Evolutionary conservation across 2,329 filamentous ascomycete genomes (phyloP).

Genomic region (Fusarium robinianum): DNA sequence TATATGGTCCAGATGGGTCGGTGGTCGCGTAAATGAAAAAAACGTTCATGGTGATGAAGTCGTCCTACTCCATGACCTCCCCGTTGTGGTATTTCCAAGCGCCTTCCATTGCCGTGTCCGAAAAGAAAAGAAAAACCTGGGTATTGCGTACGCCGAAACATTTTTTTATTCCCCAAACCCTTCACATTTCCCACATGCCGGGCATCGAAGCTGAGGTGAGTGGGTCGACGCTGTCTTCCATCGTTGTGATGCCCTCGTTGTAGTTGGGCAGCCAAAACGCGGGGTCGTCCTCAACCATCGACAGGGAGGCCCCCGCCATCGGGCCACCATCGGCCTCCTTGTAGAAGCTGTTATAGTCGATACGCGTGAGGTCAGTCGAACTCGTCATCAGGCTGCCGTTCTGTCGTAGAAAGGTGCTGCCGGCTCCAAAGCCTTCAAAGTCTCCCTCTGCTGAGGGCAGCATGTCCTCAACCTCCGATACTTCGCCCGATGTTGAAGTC

Average conservation of each 20-base stretch:
- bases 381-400: conserved; percentile 48
- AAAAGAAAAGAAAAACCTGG: conserved; percentile 36
- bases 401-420: conserved; percentile 54
- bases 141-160: conserved; percentile 41
- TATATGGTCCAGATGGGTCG: conserved; percentile 34
- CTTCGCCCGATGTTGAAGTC: conserved; percentile 67
- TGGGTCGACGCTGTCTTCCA: conserved; percentile 45
- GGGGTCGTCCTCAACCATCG: conserved; percentile 57
- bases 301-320: conserved; percentile 48
- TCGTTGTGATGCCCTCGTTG: conserved; percentile 43
- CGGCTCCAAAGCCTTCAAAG: conserved; percentile 52
- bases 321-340: conserved; percentile 50
- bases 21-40: conserved; percentile 31
- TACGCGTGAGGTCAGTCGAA: conserved; percentile 51
- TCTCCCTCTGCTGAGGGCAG: conserved; percentile 53
- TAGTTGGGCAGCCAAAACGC: conserved; percentile 56
- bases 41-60: conserved; percentile 24
- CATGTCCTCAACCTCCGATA: conserved; percentile 68
- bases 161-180: conserved; percentile 26
- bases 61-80: conserved; percentile 25
- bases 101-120: conserved; percentile 33
- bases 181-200: conserved; percentile 45
- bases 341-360: conserved; percentile 62
- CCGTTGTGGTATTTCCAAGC: conserved; percentile 33
- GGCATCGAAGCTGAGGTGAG: conserved; percentile 40